These are phyloP conservation scores for Alloascoidea africana DNA, from an alignment of 805 yeast genomes.

Conservation along the genomic window DNA sequence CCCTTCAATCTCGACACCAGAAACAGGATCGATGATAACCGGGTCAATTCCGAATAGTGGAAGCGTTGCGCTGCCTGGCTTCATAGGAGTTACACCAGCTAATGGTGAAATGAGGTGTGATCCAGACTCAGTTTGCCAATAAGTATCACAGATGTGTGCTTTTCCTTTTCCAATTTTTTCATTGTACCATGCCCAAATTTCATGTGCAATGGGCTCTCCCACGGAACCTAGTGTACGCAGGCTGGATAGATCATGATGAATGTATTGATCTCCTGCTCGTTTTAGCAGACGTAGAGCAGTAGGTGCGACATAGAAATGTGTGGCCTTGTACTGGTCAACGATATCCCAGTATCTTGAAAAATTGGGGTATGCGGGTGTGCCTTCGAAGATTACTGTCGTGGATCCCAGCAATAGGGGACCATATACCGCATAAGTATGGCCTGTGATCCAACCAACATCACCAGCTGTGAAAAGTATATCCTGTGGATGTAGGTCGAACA, in stretches of 20 bases:
- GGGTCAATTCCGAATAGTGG: slow-evolving; percentile 95
- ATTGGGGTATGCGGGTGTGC: slow-evolving; percentile 94
- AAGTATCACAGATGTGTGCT: slow-evolving; percentile 88
- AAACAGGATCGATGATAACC: slow-evolving; percentile 81
- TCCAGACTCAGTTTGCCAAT: slow-evolving; percentile 99
- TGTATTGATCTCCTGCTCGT: slow-evolving; percentile 78
- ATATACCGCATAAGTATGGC: slow-evolving; percentile 90
- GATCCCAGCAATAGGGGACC: slow-evolving; percentile 87
- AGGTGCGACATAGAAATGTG: slow-evolving; percentile 97
- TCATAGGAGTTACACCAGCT: slow-evolving; percentile 89
- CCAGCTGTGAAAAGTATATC: slow-evolving; percentile 94
- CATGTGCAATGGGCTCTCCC: slow-evolving; percentile 97
- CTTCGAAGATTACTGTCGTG: slow-evolving; percentile 87
- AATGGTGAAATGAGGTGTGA: slow-evolving; percentile 89
- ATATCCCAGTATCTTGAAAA: slow-evolving; percentile 95
- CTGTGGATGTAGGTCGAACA: slow-evolving; percentile 80
- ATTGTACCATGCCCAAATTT: slow-evolving; percentile 97
- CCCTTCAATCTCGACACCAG: slow-evolving; percentile 72
- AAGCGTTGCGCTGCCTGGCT: slow-evolving; percentile 93
- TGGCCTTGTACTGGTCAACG: slow-evolving; percentile 79
- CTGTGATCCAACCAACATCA: slow-evolving; percentile 98
- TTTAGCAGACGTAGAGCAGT: slow-evolving; percentile 87
- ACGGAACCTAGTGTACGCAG: slow-evolving; percentile 93
- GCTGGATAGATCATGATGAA: slow-evolving; percentile 73
- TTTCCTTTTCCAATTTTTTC: slow-evolving; percentile 80